These are phyloP conservation scores for Nepenthes alata DNA, from an alignment of 179 eudicot species.

Conservation along the genomic window DNA sequence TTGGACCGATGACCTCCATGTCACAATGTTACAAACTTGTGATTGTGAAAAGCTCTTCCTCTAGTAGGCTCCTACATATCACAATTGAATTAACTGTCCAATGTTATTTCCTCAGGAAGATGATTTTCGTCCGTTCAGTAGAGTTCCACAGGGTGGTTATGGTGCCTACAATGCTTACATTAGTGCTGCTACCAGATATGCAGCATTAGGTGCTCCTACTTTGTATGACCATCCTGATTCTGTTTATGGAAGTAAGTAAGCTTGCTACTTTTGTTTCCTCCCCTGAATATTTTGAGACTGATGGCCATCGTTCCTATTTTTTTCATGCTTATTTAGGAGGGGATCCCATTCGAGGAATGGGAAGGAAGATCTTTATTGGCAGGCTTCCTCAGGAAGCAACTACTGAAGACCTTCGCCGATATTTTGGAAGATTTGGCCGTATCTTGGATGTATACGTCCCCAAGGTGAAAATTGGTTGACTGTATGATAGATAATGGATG, in stretches of 20 bases:
- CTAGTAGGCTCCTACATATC: not conserved
- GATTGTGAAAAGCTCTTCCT: not conserved
- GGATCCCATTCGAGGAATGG: constrained; percentile 58
- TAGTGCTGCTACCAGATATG: constrained; percentile 89
- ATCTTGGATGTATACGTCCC: constrained; percentile 86
- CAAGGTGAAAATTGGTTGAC: constrained; percentile 38
- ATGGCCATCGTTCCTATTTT: not conserved
- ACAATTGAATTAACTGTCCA: too few relatives aligned
- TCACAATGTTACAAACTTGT: not conserved
- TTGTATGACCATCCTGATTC: constrained; percentile 75
- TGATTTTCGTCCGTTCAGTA: constrained; percentile 53
- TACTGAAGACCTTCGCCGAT: constrained; percentile 74
- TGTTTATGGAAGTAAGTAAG: constrained; percentile 74
- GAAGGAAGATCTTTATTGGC: constrained; percentile 91
- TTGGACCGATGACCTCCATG: too few relatives aligned
- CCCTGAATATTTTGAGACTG: not conserved
- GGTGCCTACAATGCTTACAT: constrained; percentile 94
- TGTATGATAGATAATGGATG: constrained; percentile 3
- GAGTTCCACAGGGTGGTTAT: constrained; percentile 66
- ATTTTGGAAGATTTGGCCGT: constrained; percentile 94
- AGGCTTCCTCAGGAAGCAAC: constrained; percentile 95
- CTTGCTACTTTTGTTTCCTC: not conserved
- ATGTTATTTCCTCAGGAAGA: constrained; percentile 47
- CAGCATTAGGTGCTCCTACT: constrained; percentile 91
- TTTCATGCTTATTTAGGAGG: constrained; percentile 23